A percentile compares a stretch with the other conserved stretches of the same genome.
phyloP scores from a whole-genome alignment of 805 yeast species.

The Maudiozyma barnettii region DNA sequence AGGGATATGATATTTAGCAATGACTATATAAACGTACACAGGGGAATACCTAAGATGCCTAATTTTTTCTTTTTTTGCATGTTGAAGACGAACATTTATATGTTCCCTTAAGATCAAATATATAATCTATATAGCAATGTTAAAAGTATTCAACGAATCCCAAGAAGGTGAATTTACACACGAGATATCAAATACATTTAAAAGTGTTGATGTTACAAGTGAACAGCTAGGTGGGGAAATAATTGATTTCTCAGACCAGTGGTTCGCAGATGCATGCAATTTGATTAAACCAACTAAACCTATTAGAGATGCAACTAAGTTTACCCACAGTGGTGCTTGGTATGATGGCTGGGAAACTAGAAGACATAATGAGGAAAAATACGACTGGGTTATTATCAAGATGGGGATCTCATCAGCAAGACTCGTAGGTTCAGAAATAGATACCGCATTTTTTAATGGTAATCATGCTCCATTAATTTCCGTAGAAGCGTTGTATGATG shows the following conservation, averaged over 20 bases:
- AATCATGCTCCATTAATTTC: slow-evolving; percentile 88
- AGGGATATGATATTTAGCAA: too few species aligned
- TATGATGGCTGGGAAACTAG: slow-evolving; percentile 99
- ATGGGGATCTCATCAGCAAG: slow-evolving; percentile 74
- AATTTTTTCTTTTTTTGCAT: too few species aligned
- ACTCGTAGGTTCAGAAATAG: slow-evolving; percentile 76
- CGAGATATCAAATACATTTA: slow-evolving; percentile 8
- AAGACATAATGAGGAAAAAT: slow-evolving; percentile 75
- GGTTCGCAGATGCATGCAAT: slow-evolving; percentile 91
- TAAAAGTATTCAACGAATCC: neutral
- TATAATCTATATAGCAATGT: too few species aligned
- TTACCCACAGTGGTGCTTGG: slow-evolving; percentile 88
- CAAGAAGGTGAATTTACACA: slow-evolving; percentile 8
- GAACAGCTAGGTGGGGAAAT: slow-evolving; percentile 75
- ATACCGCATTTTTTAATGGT: slow-evolving; percentile 90
- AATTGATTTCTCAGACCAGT: slow-evolving; percentile 68
- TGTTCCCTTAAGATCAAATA: too few species aligned
- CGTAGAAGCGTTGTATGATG: slow-evolving; percentile 58
- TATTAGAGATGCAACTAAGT: slow-evolving; percentile 68
- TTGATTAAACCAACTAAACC: slow-evolving; percentile 75
- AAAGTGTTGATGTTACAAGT: slow-evolving; percentile 59
- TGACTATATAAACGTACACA: too few species aligned
- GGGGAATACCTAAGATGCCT: too few species aligned
- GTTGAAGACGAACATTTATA: too few species aligned
- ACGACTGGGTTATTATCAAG: slow-evolving; percentile 79